Evolutionary conservation across 2,329 filamentous ascomycete genomes (phyloP), one percentile per base, ranked within the genome.

Genomic region (Fusarium transvaalense): DNA sequence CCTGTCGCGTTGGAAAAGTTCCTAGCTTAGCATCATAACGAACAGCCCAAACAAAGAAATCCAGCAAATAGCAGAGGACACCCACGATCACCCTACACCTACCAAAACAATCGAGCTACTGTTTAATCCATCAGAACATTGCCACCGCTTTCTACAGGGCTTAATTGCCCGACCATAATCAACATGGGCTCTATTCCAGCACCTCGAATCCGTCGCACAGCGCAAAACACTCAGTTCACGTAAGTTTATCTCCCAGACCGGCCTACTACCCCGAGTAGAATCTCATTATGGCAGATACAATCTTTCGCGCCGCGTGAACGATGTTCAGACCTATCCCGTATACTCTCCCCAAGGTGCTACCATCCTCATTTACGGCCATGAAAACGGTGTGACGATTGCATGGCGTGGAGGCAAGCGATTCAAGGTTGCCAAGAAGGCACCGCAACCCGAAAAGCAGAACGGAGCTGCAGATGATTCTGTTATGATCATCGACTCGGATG

Each of bases 391-490:
- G 41, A 88, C 84, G 5, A 72, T 91, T 37, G 77, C 88, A 25
- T 91, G 89, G 89, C 84, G 87, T 41, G 89, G 89, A 45, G 88
- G 88, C 13, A 83, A 83, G 51, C 81, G 82, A n/a, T 86, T 91
- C 71, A 90, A 88, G 74, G 64, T 80, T 3, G 66, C 77, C 2
- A 77, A 80, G 37, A 80, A 82, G 52, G 71, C 75, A 17, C 64
- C 69, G 3, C 67, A 69, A 10, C 78, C 78, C 60, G 78, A 80
- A 60, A 87, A 86, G 66, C 80, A 82, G 46, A 89, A 89, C 67
- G 87, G 87, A 14, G 69, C 78, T 0, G 74, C 76, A 5, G 82
- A 84, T 19, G 86, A 88, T 72, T 80, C 83, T 6, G 82, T 90
- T 29, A 89, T 90, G 84, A 82, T 89, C 17, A 83, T 90, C 55